Percentiles rank a stretch among this genome's conserved stretches.
phyloP scores from a whole-genome alignment of 208 protist species.

The Strigomonas culicis region DNA sequence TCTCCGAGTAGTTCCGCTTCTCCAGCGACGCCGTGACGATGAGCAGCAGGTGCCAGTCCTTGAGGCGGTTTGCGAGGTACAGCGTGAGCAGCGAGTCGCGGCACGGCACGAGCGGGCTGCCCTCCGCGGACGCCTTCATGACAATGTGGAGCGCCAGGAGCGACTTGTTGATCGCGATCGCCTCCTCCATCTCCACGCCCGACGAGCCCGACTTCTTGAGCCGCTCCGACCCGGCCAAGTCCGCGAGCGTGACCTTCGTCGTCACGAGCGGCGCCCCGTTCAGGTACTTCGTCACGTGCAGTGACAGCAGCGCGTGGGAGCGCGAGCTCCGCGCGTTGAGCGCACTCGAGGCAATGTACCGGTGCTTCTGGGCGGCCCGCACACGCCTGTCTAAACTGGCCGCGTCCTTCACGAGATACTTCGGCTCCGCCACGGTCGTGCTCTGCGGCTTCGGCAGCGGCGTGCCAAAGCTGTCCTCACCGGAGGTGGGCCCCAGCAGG shows the following conservation, averaged over 20 bases:
- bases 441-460: constrained; percentile 27
- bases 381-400: constrained; percentile 27
- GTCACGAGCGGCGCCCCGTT: constrained; percentile 49
- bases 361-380: constrained; percentile 27
- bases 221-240: constrained; percentile 93
- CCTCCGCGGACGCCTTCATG: constrained; percentile 32
- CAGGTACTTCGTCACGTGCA: constrained; percentile 59
- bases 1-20: constrained; percentile 48
- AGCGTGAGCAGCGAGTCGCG: constrained; percentile 58
- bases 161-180: constrained; percentile 90
- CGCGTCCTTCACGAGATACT: constrained; percentile 32
- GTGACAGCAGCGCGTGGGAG: constrained; percentile 54
- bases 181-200: constrained; percentile 78
- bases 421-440: constrained; percentile 34
- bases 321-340: constrained; percentile 65
- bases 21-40: constrained; percentile 71
- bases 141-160: constrained; percentile 85
- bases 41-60: constrained; percentile 63
- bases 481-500: constrained; percentile 26
- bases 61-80: constrained; percentile 55
- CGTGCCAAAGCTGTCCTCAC: constrained; percentile 14
- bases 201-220: constrained; percentile 74
- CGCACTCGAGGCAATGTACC: constrained; percentile 38
- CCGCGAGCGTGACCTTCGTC: constrained; percentile 75
- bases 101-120: constrained; percentile 30